Percentiles rank a stretch among this genome's conserved stretches.
Evolutionary conservation across 768 basidiomycete species (phyloP).

Genomic region (Candolleomyces efflorescens): DNA sequence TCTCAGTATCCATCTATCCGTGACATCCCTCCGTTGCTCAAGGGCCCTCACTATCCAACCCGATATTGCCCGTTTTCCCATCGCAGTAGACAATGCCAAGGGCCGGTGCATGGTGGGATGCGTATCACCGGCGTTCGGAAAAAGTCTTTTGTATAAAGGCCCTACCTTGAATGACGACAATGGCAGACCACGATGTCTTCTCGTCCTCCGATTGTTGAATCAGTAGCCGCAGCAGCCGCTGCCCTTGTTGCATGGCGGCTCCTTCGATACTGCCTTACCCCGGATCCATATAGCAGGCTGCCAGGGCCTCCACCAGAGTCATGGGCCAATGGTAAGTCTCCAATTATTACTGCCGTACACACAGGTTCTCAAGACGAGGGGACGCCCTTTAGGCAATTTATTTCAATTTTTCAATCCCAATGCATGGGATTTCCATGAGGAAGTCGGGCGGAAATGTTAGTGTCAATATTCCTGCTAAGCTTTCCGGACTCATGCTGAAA

Average conservation of each 20-base stretch:
- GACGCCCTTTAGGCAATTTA: conserved; percentile 26
- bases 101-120: too few species aligned
- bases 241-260: conserved; percentile 12
- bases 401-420: conserved; percentile 26
- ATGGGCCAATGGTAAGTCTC: conserved; percentile 24
- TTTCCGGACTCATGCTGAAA: too few species aligned
- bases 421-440: conserved; percentile 24
- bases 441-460: too few species aligned
- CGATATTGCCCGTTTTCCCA: too few species aligned
- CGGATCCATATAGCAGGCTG: conserved; percentile 26
- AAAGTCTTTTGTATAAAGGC: too few species aligned
- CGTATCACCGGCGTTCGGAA: too few species aligned
- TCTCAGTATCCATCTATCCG: too few species aligned
- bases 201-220: not conserved
- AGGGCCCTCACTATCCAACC: too few species aligned
- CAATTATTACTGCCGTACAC: not conserved
- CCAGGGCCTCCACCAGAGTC: conserved; percentile 34
- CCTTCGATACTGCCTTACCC: conserved; percentile 5
- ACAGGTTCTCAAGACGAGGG: not conserved
- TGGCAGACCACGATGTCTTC: not conserved
- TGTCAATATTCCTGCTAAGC: too few species aligned
- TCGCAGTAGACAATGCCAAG: too few species aligned
- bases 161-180: not conserved
- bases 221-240: not conserved
- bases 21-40: too few species aligned